Percentiles rank a stretch among this genome's conserved stretches.
Conservation (phyloP, 2,329 filamentous ascomycete species). For the Stachybotrys chartarum region DNA sequence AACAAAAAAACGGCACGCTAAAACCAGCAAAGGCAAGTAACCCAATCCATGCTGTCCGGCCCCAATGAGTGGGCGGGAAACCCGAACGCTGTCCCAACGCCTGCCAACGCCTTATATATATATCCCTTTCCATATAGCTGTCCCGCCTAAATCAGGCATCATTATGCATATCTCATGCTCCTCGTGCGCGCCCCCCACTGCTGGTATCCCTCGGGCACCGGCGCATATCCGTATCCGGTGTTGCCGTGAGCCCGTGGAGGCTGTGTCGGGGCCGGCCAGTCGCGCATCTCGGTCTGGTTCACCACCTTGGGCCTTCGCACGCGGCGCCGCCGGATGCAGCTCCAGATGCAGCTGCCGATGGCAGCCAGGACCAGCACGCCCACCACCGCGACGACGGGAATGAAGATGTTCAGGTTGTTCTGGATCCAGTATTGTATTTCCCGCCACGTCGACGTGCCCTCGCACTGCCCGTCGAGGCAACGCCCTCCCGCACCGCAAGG, state of each 20-base stretch:
- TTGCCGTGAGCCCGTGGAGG: not conserved
- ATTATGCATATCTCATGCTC: slow-evolving; percentile 23
- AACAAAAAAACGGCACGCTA: too few species aligned
- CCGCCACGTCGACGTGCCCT: slow-evolving; percentile 60
- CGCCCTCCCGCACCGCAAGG: slow-evolving; percentile 71
- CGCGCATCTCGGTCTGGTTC: slow-evolving; percentile 16
- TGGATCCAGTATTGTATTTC: slow-evolving; percentile 72
- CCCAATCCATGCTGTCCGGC: not conserved
- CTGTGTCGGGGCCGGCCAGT: slow-evolving; percentile 13
- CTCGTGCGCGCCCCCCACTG: slow-evolving; percentile 8
- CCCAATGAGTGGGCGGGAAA: not conserved
- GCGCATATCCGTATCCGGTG: slow-evolving; percentile 12
- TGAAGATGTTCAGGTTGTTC: slow-evolving; percentile 72
- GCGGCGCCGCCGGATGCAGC: slow-evolving; percentile 26
- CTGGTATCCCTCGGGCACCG: slow-evolving; percentile 9
- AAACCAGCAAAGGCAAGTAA: not conserved
- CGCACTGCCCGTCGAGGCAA: slow-evolving; percentile 73
- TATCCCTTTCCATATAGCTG: not conserved
- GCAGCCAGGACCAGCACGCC: slow-evolving; percentile 66
- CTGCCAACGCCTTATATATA: not conserved
- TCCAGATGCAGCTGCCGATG: slow-evolving; percentile 59
- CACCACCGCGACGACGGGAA: slow-evolving; percentile 66
- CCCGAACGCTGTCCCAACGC: not conserved
- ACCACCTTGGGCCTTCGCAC: slow-evolving; percentile 12
- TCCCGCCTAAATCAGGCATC: not conserved